These are phyloP conservation scores for Phytophthora pistaciae DNA, from an alignment of 352 stramenopile species.

Conservation along the genomic window DNA sequence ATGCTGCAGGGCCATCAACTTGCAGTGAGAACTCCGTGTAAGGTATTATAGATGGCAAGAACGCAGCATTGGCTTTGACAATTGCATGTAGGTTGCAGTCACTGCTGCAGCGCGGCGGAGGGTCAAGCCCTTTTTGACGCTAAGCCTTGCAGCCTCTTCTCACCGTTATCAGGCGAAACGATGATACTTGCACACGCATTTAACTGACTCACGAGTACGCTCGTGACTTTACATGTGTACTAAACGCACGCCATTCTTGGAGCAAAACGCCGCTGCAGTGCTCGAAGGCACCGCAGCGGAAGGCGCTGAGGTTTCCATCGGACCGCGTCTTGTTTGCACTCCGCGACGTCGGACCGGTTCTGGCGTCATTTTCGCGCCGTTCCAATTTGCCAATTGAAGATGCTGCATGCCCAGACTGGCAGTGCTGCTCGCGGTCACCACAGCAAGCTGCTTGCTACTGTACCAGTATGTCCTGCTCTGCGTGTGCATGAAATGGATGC, in stretches of 20 bases:
- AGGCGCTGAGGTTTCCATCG: background rate
- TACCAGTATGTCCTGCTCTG: no score
- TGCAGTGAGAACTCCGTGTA: background rate
- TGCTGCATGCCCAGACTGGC: background rate
- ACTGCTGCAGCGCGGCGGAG: no score
- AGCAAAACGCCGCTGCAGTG: background rate
- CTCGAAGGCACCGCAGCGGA: background rate
- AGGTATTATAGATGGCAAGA: background rate
- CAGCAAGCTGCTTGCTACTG: no score
- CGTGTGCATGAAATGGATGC: no score
- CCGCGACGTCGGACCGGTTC: background rate
- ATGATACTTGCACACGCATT: background rate
- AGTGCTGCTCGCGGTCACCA: background rate
- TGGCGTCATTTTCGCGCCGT: slow-evolving; percentile 23
- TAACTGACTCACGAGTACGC: background rate
- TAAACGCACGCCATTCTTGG: background rate
- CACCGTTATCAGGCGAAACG: slow-evolving; percentile 1
- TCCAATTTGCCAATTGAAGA: slow-evolving; percentile 15
- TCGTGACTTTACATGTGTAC: background rate
- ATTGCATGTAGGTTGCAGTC: no score
- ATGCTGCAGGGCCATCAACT: no score
- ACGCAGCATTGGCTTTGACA: background rate
- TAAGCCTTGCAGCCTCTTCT: background rate
- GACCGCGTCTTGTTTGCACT: background rate
- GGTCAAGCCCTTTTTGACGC: background rate